These are phyloP conservation scores for Candida qinlingensis DNA, from an alignment of 805 yeast genomes.

Conservation along the genomic window DNA sequence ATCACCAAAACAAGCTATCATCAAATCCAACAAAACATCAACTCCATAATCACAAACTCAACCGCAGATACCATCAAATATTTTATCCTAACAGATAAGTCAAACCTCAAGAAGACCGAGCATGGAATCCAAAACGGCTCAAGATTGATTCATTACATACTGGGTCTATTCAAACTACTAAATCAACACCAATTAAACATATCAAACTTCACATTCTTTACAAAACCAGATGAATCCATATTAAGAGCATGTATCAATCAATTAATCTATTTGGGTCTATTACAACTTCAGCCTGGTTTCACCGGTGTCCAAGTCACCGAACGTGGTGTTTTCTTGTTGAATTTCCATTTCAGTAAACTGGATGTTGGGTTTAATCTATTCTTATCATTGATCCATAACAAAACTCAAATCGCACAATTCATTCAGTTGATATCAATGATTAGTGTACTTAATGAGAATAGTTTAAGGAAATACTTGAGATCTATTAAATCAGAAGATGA, in stretches of 20 bases:
- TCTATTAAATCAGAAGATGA: neutral
- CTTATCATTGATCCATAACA: neutral
- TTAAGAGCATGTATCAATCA: conserved; percentile 3
- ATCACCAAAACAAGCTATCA: neutral
- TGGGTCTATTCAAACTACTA: neutral
- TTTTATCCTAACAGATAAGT: conserved; percentile 1
- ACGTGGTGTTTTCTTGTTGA: neutral
- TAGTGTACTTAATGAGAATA: neutral
- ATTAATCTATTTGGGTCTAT: conserved; percentile 4
- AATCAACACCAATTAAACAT: neutral
- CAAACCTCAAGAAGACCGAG: neutral
- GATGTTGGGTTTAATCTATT: neutral
- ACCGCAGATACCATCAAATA: neutral
- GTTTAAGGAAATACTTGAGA: neutral
- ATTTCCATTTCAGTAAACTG: conserved; percentile 1
- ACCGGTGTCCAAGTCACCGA: conserved; percentile 4
- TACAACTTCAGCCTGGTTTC: conserved; percentile 1
- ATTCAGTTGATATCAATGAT: conserved; percentile 1
- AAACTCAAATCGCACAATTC: neutral
- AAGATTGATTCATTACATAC: neutral
- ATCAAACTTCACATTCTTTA: neutral
- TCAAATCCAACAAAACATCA: neutral
- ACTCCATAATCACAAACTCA: neutral
- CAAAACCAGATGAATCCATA: conserved; percentile 2
- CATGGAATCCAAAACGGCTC: neutral